A percentile compares a stretch with the other conserved stretches of the same genome.
phyloP scores from a whole-genome alignment of 768 basidiomycete species.

The Coprinellus aureogranulatus region DNA sequence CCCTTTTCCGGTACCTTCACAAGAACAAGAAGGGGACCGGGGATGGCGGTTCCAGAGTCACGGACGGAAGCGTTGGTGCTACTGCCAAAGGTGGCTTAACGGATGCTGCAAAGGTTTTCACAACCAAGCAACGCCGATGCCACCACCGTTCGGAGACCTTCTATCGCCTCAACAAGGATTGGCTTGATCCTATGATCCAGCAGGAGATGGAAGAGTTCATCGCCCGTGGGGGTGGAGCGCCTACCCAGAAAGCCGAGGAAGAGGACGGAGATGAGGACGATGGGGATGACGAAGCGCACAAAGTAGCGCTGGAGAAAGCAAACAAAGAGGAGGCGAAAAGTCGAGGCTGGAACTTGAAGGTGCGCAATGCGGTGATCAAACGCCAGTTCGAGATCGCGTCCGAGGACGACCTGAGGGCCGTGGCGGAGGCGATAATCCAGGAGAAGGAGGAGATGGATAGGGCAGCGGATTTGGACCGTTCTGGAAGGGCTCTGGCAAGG shows the following conservation, averaged over 20 bases:
- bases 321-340: neutral
- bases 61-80: neutral
- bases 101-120: neutral
- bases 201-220: neutral
- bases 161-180: neutral
- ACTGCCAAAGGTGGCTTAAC: no score
- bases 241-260: neutral
- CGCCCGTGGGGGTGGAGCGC: neutral
- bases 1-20: neutral
- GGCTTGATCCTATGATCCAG: neutral
- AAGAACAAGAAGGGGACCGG: neutral
- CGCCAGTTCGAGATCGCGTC: neutral
- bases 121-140: neutral
- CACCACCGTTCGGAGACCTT: neutral
- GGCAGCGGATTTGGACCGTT: neutral
- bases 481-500: neutral
- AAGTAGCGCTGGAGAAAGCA: neutral
- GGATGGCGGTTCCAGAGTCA: neutral
- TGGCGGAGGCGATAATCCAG: neutral
- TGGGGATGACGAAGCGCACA: neutral
- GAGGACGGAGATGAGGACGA: neutral
- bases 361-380: neutral
- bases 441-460: neutral
- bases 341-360: neutral
- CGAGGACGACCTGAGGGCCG: neutral